Percentiles rank a stretch among this genome's conserved stretches.
Evolutionary conservation across 768 basidiomycete species (phyloP).

Genomic region (Galerina sulciceps): DNA sequence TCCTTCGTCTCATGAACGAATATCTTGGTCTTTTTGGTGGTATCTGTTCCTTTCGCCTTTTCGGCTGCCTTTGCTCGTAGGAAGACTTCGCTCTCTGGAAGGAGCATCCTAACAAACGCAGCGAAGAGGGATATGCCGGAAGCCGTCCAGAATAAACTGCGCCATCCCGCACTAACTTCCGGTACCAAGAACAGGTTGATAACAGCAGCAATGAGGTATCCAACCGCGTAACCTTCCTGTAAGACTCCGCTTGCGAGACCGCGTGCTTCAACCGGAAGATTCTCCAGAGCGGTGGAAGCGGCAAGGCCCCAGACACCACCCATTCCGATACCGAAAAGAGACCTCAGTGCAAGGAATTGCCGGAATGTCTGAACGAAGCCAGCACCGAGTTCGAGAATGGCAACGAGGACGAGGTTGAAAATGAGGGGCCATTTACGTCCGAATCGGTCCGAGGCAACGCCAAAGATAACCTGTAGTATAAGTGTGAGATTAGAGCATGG

Average conservation of each 20-base stretch:
- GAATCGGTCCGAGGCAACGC: constrained; percentile 83
- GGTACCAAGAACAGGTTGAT: constrained; percentile 75
- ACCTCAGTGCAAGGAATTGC: constrained; percentile 82
- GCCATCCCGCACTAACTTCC: constrained; percentile 57
- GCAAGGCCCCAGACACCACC: constrained; percentile 90
- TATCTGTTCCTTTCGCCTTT: constrained; percentile 58
- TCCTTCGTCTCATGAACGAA: constrained; percentile 74
- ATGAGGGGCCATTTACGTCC: constrained; percentile 96
- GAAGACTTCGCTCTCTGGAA: constrained; percentile 84
- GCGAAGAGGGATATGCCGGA: constrained; percentile 72
- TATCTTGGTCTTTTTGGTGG: constrained; percentile 61
- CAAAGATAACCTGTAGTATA: constrained; percentile 63
- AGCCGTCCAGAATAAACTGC: constrained; percentile 82
- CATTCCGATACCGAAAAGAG: constrained; percentile 88
- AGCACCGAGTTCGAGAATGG: constrained; percentile 74
- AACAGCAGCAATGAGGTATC: constrained; percentile 82
- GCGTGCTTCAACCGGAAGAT: constrained; percentile 83
- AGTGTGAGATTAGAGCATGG: not conserved
- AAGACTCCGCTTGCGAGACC: constrained; percentile 85
- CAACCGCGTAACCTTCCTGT: constrained; percentile 89
- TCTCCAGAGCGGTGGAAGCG: constrained; percentile 84
- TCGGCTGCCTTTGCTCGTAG: constrained; percentile 63
- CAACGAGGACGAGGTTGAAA: constrained; percentile 70
- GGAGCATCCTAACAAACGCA: constrained; percentile 60
- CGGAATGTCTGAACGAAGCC: constrained; percentile 79